Evolutionary conservation across 257 asterid species (phyloP).

Genomic region (Ocimum tenuiflorum): DNA sequence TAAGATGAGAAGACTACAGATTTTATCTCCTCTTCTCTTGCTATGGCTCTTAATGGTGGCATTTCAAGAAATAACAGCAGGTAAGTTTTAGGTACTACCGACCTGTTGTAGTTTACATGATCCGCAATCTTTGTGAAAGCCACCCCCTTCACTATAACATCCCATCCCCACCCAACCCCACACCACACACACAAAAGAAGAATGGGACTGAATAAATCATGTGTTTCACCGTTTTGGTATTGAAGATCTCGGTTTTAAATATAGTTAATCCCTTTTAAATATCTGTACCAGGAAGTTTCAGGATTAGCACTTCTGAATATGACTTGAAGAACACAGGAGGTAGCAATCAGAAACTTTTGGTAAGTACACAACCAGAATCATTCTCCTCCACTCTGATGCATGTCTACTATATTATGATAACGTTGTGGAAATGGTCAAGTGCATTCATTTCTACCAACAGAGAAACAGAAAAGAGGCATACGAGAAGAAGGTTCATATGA

Average conservation of each 20-base stretch:
- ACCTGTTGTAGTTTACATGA: not conserved
- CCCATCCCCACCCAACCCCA: not conserved
- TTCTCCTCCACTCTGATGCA: not conserved
- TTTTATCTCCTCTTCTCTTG: conserved; percentile 28
- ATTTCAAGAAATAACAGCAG: conserved; percentile 35
- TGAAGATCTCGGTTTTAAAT: not conserved
- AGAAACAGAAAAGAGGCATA: conserved; percentile 26
- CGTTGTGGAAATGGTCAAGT: conserved; percentile 14
- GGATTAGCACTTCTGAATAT: conserved; percentile 27
- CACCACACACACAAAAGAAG: not conserved
- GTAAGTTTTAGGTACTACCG: conserved; percentile 19
- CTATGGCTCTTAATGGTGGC: conserved; percentile 32
- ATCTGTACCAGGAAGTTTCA: conserved; percentile 35
- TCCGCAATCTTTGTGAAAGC: no score
- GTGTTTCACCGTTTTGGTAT: not conserved
- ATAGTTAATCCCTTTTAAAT: conserved; percentile 13
- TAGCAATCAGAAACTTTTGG: conserved; percentile 26
- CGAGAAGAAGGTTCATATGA: conserved; percentile 32
- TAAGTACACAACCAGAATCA: conserved; percentile 19
- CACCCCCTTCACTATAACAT: no score
- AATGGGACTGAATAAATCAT: not conserved
- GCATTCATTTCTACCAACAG: conserved; percentile 15
- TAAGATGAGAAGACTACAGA: conserved; percentile 34
- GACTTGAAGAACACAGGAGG: conserved; percentile 24
- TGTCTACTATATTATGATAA: not conserved